phyloP scores from a whole-genome alignment of 163 green algal genomes.

The Chlamydomonas reinhardtii region DNA sequence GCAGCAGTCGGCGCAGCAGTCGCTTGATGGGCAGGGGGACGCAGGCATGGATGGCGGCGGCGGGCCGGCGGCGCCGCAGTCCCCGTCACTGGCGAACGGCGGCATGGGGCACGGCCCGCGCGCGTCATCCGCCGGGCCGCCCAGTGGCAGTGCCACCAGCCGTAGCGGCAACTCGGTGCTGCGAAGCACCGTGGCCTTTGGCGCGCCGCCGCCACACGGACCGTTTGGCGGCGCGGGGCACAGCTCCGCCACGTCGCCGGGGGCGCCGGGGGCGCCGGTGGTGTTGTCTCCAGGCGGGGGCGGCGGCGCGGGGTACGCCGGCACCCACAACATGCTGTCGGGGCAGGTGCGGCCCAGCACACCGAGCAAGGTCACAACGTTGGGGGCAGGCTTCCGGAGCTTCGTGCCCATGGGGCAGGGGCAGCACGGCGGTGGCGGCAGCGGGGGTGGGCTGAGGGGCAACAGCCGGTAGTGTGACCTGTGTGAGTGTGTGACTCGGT shows the following conservation, averaged over 20 bases:
- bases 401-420: conserved; percentile 24
- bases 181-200: background rate
- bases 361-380: conserved; percentile 47
- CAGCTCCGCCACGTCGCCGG: background rate
- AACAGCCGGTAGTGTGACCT: background rate
- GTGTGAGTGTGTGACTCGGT: background rate
- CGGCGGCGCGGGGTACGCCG: background rate
- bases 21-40: background rate
- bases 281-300: background rate
- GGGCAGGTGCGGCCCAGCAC: conserved; percentile 30
- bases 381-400: conserved; percentile 50
- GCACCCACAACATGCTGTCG: background rate
- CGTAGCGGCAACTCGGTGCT: background rate
- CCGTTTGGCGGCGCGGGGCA: background rate
- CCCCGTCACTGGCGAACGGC: background rate
- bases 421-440: background rate
- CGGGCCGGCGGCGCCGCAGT: background rate
- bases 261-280: too few relatives aligned
- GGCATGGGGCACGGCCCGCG: background rate
- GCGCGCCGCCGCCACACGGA: too few relatives aligned
- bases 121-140: background rate
- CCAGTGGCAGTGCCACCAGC: background rate
- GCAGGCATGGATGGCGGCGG: background rate
- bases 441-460: background rate
- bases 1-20: too few relatives aligned